A percentile compares a stretch with the other conserved stretches of the same genome.
Evolutionary conservation across 305 asterid species (phyloP).

Genomic region (Fraxinus velutina): DNA sequence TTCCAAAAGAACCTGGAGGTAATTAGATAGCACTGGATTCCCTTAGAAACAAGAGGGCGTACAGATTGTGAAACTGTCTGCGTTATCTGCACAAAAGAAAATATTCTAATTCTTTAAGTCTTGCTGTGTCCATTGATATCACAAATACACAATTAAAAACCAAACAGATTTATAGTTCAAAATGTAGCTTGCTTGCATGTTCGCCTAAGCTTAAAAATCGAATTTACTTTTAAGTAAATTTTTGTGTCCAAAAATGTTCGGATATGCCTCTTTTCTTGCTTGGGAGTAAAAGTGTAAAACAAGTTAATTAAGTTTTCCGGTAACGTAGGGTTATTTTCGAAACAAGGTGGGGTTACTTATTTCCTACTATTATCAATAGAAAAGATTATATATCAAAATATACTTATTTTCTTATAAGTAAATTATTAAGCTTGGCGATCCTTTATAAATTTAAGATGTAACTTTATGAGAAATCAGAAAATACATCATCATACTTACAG

Average conservation of each 20-base stretch:
- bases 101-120: not conserved
- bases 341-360: not conserved
- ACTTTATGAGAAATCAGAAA: not conserved
- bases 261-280: not conserved
- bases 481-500: slow-evolving; percentile 16
- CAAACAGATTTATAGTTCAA: not conserved
- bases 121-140: not conserved
- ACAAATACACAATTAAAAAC: not conserved
- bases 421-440: not conserved
- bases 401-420: not conserved
- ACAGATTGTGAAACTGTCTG: slow-evolving; percentile 41
- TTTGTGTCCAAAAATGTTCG: not conserved
- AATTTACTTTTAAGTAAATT: not conserved
- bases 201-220: not conserved
- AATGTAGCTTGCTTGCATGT: not conserved
- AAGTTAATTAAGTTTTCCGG: not conserved
- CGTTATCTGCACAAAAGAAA: slow-evolving; percentile 35
- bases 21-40: slow-evolving; percentile 40
- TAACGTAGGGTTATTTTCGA: not conserved
- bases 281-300: not conserved
- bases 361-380: not conserved
- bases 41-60: slow-evolving; percentile 35
- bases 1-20: slow-evolving; percentile 37
- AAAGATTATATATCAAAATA: not conserved
- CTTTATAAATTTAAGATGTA: not conserved